These are phyloP conservation scores for Serendipita indica DNA, from an alignment of 768 basidiomycete genomes.

Conservation along the genomic window DNA sequence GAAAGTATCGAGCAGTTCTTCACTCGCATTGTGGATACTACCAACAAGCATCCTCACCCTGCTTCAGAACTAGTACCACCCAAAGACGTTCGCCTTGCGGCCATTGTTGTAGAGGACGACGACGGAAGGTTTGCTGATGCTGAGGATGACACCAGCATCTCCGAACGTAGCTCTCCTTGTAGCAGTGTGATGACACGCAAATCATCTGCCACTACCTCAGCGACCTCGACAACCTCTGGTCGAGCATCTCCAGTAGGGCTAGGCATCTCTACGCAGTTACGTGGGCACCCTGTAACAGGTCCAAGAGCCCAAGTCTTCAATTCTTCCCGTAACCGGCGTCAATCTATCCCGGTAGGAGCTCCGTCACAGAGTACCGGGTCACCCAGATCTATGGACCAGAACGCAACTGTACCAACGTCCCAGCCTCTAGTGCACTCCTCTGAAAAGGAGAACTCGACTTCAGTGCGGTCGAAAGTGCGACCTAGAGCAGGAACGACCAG, in stretches of 20 bases:
- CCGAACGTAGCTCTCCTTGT: not conserved
- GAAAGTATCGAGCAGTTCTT: conserved; percentile 72
- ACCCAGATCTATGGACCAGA: no score
- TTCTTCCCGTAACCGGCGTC: not conserved
- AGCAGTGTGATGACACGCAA: not conserved
- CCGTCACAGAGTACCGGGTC: not conserved
- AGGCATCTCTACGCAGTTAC: not conserved
- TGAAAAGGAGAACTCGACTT: conserved; percentile 46
- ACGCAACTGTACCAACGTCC: no score
- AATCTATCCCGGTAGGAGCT: not conserved
- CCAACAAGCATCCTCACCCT: conserved; percentile 54
- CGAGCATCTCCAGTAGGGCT: not conserved
- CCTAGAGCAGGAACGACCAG: not conserved
- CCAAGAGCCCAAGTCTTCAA: not conserved
- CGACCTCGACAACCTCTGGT: not conserved
- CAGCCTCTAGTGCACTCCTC: not conserved
- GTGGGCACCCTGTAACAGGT: not conserved
- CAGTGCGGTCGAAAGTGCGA: not conserved
- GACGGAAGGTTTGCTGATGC: conserved; percentile 26
- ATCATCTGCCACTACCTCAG: not conserved
- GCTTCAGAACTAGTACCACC: conserved; percentile 21
- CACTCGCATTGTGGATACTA: conserved; percentile 67
- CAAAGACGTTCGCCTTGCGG: not conserved
- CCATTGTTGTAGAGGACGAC: not conserved
- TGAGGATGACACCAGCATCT: conserved; percentile 20